Base-by-base conservation (phyloP, 192 early-diverging fungal species). In the Allomyces javanicus region DNA sequence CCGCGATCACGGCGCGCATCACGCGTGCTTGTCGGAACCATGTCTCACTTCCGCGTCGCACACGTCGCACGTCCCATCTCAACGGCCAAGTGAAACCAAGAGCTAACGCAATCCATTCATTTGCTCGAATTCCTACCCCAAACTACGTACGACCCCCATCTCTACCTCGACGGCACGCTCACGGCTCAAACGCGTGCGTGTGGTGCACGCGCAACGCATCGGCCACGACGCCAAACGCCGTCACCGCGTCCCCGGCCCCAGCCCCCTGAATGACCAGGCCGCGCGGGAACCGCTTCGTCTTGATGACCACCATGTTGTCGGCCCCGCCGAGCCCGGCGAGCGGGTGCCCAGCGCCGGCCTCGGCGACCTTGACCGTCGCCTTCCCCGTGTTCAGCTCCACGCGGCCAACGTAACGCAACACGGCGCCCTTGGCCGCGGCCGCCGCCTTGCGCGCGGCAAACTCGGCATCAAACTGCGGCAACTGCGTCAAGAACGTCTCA, bases 301-400 rank as follows among this genome's bases (percentile, higher is more conserved):
- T 92, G 72, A 97, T 95, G 12, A 90, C 88, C 74, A 99, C 90
- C 69, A 99, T 94, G 72, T 99, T 99, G 71, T 99, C 96, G 77
- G 91, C 93, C 44, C 94, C 96, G 78, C 93, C 90, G 63, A 99
- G 81, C 23, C 89, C 84, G 3, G 94, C 93, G 70, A 99, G 97
- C 62, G 96, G 94, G 74, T 99, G 96, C 63, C 82, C 83, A 62
- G 79, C 76, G 24, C 88, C 81, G 74, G 90, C 94, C 79, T 80
- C 81, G 55, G 80, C 74, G 50, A 94, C 83, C 61, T 85, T 89
- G 44, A 94, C 95, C 64, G 82, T 80, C 72, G 87, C 83, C 63
- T 84, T 72, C 24, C 79, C 84, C 27, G 75, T 72, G 26, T 73
- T 69, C 22, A 83, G 83, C 73, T 95, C 91, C 45, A 96, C 89